Conservation (phyloP, 1,284 basidiomycete species). For the Boletus sp. region DNA sequence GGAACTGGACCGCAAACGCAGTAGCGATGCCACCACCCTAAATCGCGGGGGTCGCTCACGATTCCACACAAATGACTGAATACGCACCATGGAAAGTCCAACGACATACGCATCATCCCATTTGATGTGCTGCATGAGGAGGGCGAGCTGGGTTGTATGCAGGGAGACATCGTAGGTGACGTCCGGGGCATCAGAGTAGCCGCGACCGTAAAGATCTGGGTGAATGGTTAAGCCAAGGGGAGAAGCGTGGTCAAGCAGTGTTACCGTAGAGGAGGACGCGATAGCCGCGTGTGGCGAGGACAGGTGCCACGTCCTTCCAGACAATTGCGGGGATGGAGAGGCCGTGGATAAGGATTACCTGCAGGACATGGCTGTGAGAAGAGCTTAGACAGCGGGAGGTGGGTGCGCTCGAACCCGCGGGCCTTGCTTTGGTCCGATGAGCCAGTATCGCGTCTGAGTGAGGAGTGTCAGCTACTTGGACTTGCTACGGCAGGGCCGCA, state of each 20-base stretch:
- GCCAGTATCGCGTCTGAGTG: constrained; percentile 64
- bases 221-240: constrained; percentile 4
- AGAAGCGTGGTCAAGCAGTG: constrained; percentile 1
- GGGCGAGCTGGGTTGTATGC: constrained; percentile 72
- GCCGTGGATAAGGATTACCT: constrained; percentile 76
- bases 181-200: constrained; percentile 73
- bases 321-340: constrained; percentile 72
- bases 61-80: background rate
- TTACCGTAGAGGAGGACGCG: constrained; percentile 71
- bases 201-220: constrained; percentile 72
- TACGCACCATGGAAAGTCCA: constrained; percentile 60
- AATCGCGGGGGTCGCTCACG: background rate
- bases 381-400: background rate
- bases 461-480: background rate
- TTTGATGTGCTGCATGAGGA: constrained; percentile 70
- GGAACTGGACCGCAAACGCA: constrained; percentile 66
- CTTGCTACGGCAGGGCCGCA: background rate
- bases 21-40: constrained; percentile 71
- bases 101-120: constrained; percentile 64
- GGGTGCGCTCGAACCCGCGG: constrained; percentile 46
- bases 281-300: constrained; percentile 59
- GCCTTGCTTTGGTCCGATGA: constrained; percentile 66
- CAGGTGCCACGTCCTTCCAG: constrained; percentile 68
- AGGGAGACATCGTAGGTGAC: constrained; percentile 58
- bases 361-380: background rate